Conservation (phyloP, 306 rosid genomes). For the Neltuma alba region DNA sequence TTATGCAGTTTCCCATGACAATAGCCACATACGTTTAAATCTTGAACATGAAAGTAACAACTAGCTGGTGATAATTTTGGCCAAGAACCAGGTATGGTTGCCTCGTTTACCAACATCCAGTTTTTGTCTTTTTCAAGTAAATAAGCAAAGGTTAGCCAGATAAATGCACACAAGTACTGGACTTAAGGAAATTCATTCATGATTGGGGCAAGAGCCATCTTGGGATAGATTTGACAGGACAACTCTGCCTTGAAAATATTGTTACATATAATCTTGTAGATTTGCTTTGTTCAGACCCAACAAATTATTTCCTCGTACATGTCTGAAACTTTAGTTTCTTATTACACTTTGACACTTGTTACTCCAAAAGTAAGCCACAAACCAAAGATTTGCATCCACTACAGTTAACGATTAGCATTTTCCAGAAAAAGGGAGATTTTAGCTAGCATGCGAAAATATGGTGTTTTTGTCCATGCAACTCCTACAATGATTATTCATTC, state of each 20-base stretch:
- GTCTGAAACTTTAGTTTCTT: neutral
- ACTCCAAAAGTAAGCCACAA: slow-evolving; percentile 5
- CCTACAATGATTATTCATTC: neutral
- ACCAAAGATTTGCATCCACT: neutral
- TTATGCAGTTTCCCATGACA: slow-evolving; percentile 17
- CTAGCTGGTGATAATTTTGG: slow-evolving; percentile 5
- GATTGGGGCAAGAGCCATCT: neutral
- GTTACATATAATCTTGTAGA: neutral
- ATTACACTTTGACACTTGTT: neutral
- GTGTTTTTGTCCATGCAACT: slow-evolving; percentile 8
- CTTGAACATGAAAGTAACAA: slow-evolving; percentile 7
- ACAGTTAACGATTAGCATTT: slow-evolving; percentile 10
- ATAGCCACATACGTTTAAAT: slow-evolving; percentile 6
- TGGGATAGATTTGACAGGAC: neutral
- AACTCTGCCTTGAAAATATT: neutral
- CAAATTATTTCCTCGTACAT: slow-evolving; percentile 11
- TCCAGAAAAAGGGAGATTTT: neutral
- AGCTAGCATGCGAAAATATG: slow-evolving; percentile 5
- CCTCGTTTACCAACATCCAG: slow-evolving; percentile 27
- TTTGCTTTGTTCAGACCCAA: slow-evolving; percentile 14
- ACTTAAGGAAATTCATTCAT: slow-evolving; percentile 11
- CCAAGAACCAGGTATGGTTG: slow-evolving; percentile 24
- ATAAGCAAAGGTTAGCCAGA: slow-evolving; percentile 14
- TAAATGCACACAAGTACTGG: slow-evolving; percentile 22
- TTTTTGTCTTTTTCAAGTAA: slow-evolving; percentile 21